These are phyloP conservation scores for Chimonanthus praecox DNA, from an alignment of 164 flowering plant genomes.

Conservation along the genomic window DNA sequence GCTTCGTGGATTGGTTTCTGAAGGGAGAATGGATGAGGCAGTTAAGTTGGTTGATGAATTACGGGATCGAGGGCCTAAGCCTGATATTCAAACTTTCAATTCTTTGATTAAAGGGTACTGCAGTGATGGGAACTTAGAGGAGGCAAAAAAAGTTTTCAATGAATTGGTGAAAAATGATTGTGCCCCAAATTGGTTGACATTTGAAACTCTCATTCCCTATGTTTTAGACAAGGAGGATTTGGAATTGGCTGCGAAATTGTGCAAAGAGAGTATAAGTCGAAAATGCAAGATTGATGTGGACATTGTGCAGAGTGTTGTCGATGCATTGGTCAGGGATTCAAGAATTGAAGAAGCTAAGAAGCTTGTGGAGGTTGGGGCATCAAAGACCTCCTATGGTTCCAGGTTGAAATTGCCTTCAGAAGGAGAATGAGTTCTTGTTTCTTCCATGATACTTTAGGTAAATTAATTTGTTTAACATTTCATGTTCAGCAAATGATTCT, in stretches of 20 bases:
- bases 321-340: slow-evolving; percentile 7
- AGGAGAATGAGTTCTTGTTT: neutral
- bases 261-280: neutral
- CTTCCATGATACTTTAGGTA: neutral
- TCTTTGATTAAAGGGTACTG: slow-evolving; percentile 10
- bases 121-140: slow-evolving; percentile 10
- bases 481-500: neutral
- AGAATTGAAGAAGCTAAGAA: slow-evolving; percentile 6
- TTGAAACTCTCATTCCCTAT: slow-evolving; percentile 4
- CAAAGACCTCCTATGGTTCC: neutral
- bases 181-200: slow-evolving; percentile 5
- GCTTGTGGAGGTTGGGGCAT: slow-evolving; percentile 6
- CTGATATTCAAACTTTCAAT: slow-evolving; percentile 10
- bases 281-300: neutral
- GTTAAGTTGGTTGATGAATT: slow-evolving; percentile 31
- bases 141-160: slow-evolving; percentile 3
- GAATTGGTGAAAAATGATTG: slow-evolving; percentile 1
- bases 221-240: slow-evolving; percentile 4
- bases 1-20: slow-evolving; percentile 25
- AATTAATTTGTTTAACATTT: neutral
- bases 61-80: slow-evolving; percentile 9
- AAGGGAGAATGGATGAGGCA: slow-evolving; percentile 23
- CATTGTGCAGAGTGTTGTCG: slow-evolving; percentile 9
- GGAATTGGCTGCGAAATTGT: slow-evolving; percentile 5
- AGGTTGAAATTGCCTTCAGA: neutral